Conservation (phyloP, 352 stramenopile genomes). For the Pythium volutum region DNA sequence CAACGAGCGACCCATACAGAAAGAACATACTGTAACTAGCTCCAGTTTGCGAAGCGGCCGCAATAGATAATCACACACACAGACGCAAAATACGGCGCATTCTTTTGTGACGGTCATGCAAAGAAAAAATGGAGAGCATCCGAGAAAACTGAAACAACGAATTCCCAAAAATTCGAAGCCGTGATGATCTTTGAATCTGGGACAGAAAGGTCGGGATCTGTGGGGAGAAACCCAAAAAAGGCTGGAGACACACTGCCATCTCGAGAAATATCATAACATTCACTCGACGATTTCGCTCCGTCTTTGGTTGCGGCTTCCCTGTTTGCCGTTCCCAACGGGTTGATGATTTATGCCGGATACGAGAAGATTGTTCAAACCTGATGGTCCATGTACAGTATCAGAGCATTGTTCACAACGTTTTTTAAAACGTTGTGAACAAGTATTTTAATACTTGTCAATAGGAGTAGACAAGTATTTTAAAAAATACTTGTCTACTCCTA, state of each 20-base stretch:
- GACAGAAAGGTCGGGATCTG: too few species aligned
- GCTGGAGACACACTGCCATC: too few species aligned
- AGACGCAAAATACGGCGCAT: background rate
- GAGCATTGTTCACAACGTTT: background rate
- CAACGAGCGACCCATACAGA: background rate
- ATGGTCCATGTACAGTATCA: constrained; percentile 8
- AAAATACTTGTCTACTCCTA: too few species aligned
- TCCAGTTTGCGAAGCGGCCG: too few species aligned
- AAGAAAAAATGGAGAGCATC: background rate
- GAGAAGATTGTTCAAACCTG: constrained; percentile 18
- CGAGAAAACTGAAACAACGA: background rate
- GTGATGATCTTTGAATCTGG: too few species aligned
- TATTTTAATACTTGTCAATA: too few species aligned
- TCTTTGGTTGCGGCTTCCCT: background rate
- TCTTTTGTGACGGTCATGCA: background rate
- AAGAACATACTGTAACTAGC: background rate
- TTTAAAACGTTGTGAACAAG: too few species aligned
- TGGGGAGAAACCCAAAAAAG: background rate
- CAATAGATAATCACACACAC: background rate
- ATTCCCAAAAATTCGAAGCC: too few species aligned
- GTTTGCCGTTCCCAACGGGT: background rate
- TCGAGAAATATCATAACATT: background rate
- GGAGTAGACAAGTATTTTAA: background rate
- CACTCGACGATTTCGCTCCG: background rate
- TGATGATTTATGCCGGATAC: constrained; percentile 6